Evolutionary conservation across 2,329 filamentous ascomycete species (phyloP).

Genomic region (Colletotrichum somersetense): DNA sequence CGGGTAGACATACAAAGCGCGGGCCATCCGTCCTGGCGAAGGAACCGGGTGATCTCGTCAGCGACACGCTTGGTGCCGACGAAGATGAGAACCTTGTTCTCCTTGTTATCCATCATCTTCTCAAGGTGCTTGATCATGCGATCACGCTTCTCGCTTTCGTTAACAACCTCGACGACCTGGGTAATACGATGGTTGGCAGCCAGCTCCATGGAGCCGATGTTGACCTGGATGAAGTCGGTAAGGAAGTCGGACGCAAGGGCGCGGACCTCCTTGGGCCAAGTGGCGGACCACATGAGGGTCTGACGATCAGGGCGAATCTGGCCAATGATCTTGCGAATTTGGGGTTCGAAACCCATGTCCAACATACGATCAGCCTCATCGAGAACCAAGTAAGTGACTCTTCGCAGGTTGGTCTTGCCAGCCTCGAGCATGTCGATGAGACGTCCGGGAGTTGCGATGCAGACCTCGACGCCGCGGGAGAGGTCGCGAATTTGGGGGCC

Average conservation of each 20-base stretch:
- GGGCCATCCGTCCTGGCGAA: slow-evolving; percentile 98
- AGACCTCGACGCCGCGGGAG: slow-evolving; percentile 94
- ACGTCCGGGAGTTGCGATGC: slow-evolving; percentile 97
- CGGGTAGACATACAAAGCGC: slow-evolving; percentile 81
- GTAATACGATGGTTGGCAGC: slow-evolving; percentile 98
- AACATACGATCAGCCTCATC: slow-evolving; percentile 99
- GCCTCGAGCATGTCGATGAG: slow-evolving; percentile 99
- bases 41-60: slow-evolving; percentile 96
- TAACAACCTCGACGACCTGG: slow-evolving; percentile 96
- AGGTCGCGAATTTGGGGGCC: slow-evolving; percentile 97
- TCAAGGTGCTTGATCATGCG: slow-evolving; percentile 97
- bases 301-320: slow-evolving; percentile 99
- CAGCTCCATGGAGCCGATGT: slow-evolving; percentile 96
- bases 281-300: slow-evolving; percentile 99
- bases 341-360: slow-evolving; percentile 99
- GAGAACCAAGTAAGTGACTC: slow-evolving; percentile 97
- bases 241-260: slow-evolving; percentile 92
- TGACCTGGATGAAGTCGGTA: slow-evolving; percentile 97
- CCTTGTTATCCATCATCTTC: slow-evolving; percentile 96
- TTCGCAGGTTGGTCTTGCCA: slow-evolving; percentile 96
- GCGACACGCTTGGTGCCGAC: slow-evolving; percentile 94
- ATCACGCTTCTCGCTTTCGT: slow-evolving; percentile 97
- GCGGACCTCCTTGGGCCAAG: slow-evolving; percentile 98
- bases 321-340: slow-evolving; percentile 98
- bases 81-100: slow-evolving; percentile 96